These are phyloP conservation scores for Talinum fruticosum DNA, from an alignment of 148 eudicot genomes.

Conservation along the genomic window DNA sequence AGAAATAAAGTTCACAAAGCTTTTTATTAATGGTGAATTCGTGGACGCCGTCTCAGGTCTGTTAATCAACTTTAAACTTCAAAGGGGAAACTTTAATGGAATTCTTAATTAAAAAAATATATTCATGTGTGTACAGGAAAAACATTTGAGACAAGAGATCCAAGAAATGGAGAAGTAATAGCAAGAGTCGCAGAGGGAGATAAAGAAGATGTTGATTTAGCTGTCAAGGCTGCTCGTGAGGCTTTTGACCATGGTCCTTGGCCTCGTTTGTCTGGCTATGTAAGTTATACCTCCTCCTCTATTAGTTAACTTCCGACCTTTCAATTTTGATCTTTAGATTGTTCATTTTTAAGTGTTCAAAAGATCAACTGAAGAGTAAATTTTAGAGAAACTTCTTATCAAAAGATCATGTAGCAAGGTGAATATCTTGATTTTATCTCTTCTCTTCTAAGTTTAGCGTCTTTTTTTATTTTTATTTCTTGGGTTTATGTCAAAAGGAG, in stretches of 20 bases:
- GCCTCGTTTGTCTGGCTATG: conserved; percentile 71
- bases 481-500: too few relatives aligned
- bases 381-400: too few relatives aligned
- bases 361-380: too few relatives aligned
- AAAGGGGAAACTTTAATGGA: background rate
- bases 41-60: background rate
- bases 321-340: background rate
- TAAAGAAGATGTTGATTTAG: conserved; percentile 67
- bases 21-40: conserved; percentile 1
- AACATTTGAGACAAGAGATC: conserved; percentile 77
- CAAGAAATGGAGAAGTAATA: conserved; percentile 66
- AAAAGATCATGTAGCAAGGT: too few relatives aligned
- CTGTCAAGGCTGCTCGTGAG: conserved; percentile 80
- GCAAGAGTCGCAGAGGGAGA: conserved; percentile 68
- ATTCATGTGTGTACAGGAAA: too few relatives aligned
- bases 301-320: background rate
- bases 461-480: too few relatives aligned
- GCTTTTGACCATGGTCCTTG: conserved; percentile 92
- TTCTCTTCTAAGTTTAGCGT: too few relatives aligned
- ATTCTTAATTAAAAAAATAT: too few relatives aligned
- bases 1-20: conserved; percentile 6
- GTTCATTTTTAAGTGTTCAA: too few relatives aligned
- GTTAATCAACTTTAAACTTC: background rate
- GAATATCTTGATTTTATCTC: too few relatives aligned
- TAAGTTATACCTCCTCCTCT: conserved; percentile 20